Evolutionary conservation across 345 rosid genomes (phyloP).

Genomic region (Crucihimalaya himalaica): DNA sequence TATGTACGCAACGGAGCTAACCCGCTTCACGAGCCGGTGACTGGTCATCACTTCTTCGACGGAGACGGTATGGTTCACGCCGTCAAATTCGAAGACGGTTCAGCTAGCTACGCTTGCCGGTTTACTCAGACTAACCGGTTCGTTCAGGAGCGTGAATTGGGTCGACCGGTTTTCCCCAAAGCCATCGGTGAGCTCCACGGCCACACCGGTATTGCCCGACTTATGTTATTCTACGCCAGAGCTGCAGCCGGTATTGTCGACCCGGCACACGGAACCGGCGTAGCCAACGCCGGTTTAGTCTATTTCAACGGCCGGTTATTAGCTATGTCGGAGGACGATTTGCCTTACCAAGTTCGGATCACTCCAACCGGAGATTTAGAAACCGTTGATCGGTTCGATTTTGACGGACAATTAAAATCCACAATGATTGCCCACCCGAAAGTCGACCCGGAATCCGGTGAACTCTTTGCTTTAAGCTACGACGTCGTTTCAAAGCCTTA

Average conservation of each 20-base stretch:
- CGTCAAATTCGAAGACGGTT: conserved; percentile 55
- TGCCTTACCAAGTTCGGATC: conserved; percentile 74
- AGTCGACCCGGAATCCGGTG: conserved; percentile 69
- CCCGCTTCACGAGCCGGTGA: conserved; percentile 78
- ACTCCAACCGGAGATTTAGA: conserved; percentile 62
- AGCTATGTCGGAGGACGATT: conserved; percentile 91
- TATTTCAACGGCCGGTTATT: conserved; percentile 68
- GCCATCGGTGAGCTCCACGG: conserved; percentile 94
- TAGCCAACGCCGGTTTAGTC: conserved; percentile 85
- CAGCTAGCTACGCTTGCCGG: conserved; percentile 77
- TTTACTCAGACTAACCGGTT: conserved; percentile 75
- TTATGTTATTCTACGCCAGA: conserved; percentile 73
- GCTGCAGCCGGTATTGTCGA: conserved; percentile 67
- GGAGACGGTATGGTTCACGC: conserved; percentile 95
- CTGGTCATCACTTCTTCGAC: conserved; percentile 89
- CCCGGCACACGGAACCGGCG: conserved; percentile 69
- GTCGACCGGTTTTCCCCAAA: conserved; percentile 79
- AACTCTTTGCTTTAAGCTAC: conserved; percentile 76
- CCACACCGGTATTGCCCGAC: conserved; percentile 79
- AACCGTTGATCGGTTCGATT: conserved; percentile 71
- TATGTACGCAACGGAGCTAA: conserved; percentile 87
- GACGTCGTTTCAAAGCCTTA: conserved; percentile 78
- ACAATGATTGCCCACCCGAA: conserved; percentile 96
- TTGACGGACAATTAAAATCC: conserved; percentile 56
- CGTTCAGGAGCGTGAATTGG: conserved; percentile 65